Percentiles rank a stretch among this genome's conserved stretches.
Evolutionary conservation across 495 filamentous ascomycete species (phyloP).

Genomic region (Acidomyces sp.): DNA sequence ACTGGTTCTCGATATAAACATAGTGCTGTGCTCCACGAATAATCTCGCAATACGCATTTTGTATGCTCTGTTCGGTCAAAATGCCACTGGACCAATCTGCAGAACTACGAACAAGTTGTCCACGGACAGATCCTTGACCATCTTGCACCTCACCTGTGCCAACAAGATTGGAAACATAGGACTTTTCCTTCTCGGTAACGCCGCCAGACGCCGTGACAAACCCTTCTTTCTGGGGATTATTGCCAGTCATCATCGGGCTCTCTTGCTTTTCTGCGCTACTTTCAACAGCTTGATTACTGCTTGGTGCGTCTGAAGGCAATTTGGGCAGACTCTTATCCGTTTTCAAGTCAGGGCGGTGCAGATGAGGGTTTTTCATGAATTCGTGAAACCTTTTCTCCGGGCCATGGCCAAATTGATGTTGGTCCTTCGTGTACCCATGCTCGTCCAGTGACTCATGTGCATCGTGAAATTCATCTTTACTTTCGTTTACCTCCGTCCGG

Average conservation of each 20-base stretch:
- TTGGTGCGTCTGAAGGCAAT: constrained; percentile 1
- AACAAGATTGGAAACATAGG: constrained; percentile 8
- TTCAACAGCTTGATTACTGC: background rate
- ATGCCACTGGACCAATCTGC: constrained; percentile 95
- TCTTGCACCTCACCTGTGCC: background rate
- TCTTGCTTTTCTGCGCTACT: constrained; percentile 8
- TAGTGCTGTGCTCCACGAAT: constrained; percentile 79
- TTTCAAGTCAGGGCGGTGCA: constrained; percentile 6
- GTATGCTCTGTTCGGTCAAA: constrained; percentile 75
- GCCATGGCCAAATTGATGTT: constrained; percentile 15
- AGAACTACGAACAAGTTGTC: constrained; percentile 76
- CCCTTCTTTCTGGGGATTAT: constrained; percentile 16
- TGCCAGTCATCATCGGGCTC: constrained; percentile 15
- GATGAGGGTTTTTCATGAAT: background rate
- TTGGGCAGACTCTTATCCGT: constrained; percentile 7
- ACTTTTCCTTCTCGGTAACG: constrained; percentile 11
- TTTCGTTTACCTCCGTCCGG: background rate
- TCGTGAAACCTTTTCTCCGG: constrained; percentile 3
- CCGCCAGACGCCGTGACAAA: constrained; percentile 15
- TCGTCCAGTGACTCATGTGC: constrained; percentile 10
- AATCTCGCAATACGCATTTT: constrained; percentile 77
- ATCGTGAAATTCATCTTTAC: constrained; percentile 17
- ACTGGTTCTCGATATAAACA: constrained; percentile 96
- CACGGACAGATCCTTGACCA: constrained; percentile 58
- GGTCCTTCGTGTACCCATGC: constrained; percentile 15